Evolutionary conservation across 1,284 basidiomycete genomes (phyloP), one percentile per base, ranked within the genome.

Genomic region (Trichosporon inkin): DNA sequence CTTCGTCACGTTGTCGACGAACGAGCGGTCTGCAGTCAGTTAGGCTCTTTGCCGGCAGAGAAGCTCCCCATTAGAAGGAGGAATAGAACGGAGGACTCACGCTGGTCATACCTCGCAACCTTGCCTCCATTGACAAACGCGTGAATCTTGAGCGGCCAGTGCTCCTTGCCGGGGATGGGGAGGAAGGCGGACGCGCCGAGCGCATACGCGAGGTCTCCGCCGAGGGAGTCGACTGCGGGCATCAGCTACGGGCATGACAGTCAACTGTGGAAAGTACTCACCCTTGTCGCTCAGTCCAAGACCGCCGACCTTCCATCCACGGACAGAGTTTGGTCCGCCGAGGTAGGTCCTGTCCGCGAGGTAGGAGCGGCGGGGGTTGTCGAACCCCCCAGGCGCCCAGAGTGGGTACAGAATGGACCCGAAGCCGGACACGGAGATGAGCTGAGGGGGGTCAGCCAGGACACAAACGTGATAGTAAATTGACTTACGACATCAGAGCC

Each of bases 131-230:
- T 98, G 54, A 92, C 65, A 81, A 92, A 98, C 0, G 82, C 69
- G 71, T 99, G 96, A 0, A 86, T 74, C 75, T 94, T 93, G 32
- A 97, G 74, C 0, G 93, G 94, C 93, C 93, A 97, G 39, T 91
- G 82, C 1, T 86, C 81, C 70, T 87, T 90, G 38, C 71, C 76
- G 0, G 92, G 92, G 52, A 98, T 80, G 62, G 92, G 85, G 0
- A 88, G 85, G 51, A 97, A 84, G 47, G 95, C 65, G 62, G 89
- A 92, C 3, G 88, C 72, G 0, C 96, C 96, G 1, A 86, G 77
- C 0, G 90, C 87, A 85, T 92, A 98, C 69, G 86, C 89, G 20
- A 93, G 68, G 68, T 95, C 90, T 3, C 94, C 96, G 3, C 96
- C 96, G 1, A 95, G 74, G 0, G 90, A 90, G 74, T 98, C 84